Percentiles rank a stretch among this genome's conserved stretches.
phyloP scores from a whole-genome alignment of 2,329 filamentous ascomycete genomes.

The Neonectria neomacrospora region DNA sequence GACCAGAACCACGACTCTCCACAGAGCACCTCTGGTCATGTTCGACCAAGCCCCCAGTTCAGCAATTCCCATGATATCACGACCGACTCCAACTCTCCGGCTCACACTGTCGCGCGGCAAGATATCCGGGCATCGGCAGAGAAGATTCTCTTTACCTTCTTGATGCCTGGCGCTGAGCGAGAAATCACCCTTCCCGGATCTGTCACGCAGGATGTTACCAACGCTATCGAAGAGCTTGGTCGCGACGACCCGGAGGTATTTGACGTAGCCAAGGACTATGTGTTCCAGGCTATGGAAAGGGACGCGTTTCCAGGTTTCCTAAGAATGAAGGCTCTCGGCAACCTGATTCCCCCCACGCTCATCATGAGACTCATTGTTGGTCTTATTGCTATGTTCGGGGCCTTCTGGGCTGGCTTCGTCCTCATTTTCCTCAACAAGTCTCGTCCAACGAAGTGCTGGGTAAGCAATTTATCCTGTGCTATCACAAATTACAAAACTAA shows the following conservation, averaged over 20 bases:
- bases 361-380: conserved; percentile 88
- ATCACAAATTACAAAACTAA: conserved; percentile 21
- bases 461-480: conserved; percentile 58
- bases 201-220: conserved; percentile 87
- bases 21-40: conserved; percentile 58
- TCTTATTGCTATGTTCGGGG: conserved; percentile 84
- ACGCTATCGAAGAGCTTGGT: conserved; percentile 88
- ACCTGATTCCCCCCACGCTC: conserved; percentile 91
- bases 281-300: conserved; percentile 99
- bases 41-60: conserved; percentile 65
- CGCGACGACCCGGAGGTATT: conserved; percentile 98
- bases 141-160: conserved; percentile 98
- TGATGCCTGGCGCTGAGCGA: conserved; percentile 93
- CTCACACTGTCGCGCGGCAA: conserved; percentile 84
- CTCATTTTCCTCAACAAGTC: conserved; percentile 90
- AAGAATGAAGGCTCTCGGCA: conserved; percentile 93
- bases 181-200: conserved; percentile 93
- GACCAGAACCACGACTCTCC: conserved; percentile 68
- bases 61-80: conserved; percentile 71
- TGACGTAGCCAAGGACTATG: conserved; percentile 97
- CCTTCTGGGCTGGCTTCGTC: conserved; percentile 92
- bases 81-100: conserved; percentile 83
- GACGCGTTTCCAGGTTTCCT: conserved; percentile 99
- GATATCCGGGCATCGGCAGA: conserved; percentile 95
- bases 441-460: conserved; percentile 82